A percentile compares a stretch with the other conserved stretches of the same genome.
Conservation (phyloP, 2,329 filamentous ascomycete genomes). For the Trichophyton mentagrophytes region DNA sequence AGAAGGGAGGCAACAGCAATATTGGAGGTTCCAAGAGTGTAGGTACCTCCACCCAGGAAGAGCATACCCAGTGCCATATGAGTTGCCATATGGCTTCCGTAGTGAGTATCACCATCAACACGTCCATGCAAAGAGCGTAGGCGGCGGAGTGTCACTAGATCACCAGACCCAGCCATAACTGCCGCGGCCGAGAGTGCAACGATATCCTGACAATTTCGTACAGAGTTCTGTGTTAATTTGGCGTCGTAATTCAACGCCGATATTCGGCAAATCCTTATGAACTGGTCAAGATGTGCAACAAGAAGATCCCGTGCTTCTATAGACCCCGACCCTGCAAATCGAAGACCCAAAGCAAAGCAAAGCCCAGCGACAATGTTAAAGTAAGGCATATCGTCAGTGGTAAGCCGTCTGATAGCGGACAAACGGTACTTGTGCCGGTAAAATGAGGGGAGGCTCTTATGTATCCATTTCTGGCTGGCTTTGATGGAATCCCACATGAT, state of each 20-base stretch:
- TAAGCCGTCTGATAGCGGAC: constrained; percentile 47
- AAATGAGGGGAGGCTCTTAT: constrained; percentile 55
- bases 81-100: constrained; percentile 83
- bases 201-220: constrained; percentile 82
- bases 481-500: constrained; percentile 85
- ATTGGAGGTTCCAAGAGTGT: constrained; percentile 81
- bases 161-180: constrained; percentile 93
- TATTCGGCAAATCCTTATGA: constrained; percentile 62
- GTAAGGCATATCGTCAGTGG: constrained; percentile 75
- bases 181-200: constrained; percentile 69
- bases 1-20: constrained; percentile 75
- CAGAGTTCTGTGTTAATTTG: constrained; percentile 67
- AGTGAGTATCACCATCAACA: constrained; percentile 69
- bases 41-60: constrained; percentile 84
- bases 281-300: constrained; percentile 71
- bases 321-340: constrained; percentile 62
- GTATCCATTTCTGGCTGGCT: constrained; percentile 62
- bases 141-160: constrained; percentile 70
- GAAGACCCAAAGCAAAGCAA: constrained; percentile 60
- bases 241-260: constrained; percentile 60
- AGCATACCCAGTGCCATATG: constrained; percentile 84
- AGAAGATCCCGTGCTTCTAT: constrained; percentile 64
- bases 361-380: constrained; percentile 85
- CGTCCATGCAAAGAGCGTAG: constrained; percentile 79
- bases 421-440: constrained; percentile 55